Evolutionary conservation across 2,329 filamentous ascomycete species (phyloP).

Genomic region (Penicillium sp.): DNA sequence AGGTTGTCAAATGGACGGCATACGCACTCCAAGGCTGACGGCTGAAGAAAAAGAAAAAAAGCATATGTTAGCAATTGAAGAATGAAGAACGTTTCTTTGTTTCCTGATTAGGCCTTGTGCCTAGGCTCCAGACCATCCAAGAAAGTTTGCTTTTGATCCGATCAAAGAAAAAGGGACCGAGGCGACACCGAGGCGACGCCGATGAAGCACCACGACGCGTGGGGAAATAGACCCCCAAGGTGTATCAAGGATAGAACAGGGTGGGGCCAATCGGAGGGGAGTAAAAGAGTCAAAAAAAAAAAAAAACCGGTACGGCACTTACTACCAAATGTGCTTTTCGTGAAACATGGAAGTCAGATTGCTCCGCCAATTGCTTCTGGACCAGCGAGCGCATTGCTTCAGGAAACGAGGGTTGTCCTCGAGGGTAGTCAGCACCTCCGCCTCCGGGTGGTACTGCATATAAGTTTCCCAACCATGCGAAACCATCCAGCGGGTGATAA

Average conservation of each 20-base stretch:
- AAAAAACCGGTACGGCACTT: slow-evolving; percentile 50
- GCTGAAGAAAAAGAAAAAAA: slow-evolving; percentile 49
- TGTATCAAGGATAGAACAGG: not conserved
- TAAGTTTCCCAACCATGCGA: slow-evolving; percentile 90
- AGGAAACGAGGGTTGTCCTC: slow-evolving; percentile 88
- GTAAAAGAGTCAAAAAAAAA: not conserved
- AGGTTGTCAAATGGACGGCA: slow-evolving; percentile 86
- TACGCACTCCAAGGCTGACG: slow-evolving; percentile 94
- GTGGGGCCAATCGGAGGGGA: slow-evolving; percentile 9
- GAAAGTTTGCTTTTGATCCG: not conserved
- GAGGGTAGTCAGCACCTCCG: slow-evolving; percentile 88
- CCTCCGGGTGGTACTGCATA: slow-evolving; percentile 90
- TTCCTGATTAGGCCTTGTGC: not conserved
- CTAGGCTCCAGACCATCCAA: not conserved
- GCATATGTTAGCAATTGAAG: slow-evolving; percentile 27
- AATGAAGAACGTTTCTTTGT: not conserved
- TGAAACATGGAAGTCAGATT: slow-evolving; percentile 87
- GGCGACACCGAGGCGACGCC: not conserved
- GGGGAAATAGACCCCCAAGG: slow-evolving; percentile 11
- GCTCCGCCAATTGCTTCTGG: slow-evolving; percentile 95
- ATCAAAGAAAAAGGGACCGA: not conserved
- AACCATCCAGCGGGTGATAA: slow-evolving; percentile 94
- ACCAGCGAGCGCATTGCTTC: slow-evolving; percentile 92
- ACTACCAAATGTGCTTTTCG: slow-evolving; percentile 85
- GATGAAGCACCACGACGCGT: not conserved